phyloP scores from a whole-genome alignment of 306 rosid genomes.

The Vachellia pachyceras region DNA sequence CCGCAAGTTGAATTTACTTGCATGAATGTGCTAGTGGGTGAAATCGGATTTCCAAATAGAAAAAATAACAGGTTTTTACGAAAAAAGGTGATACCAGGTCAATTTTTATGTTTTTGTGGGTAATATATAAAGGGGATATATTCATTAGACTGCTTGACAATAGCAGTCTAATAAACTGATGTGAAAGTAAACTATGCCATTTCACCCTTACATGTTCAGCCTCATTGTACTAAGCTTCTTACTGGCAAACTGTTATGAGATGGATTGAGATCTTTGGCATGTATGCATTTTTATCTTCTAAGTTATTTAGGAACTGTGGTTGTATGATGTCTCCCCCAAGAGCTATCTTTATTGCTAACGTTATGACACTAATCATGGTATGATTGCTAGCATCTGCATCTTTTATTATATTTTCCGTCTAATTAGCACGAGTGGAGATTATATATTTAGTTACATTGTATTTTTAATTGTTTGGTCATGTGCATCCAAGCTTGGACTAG shows the following conservation, averaged over 20 bases:
- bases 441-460: background rate
- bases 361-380: background rate
- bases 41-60: background rate
- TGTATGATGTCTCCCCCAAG: background rate
- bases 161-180: background rate
- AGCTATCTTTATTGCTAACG: background rate
- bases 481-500: background rate
- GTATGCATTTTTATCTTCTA: background rate
- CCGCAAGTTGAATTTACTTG: background rate
- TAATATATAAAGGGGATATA: no score
- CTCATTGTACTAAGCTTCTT: background rate
- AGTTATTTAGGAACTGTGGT: background rate
- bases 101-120: background rate
- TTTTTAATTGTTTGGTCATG: background rate
- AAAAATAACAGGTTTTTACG: background rate
- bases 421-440: background rate
- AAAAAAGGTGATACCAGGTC: background rate
- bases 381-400: background rate
- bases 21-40: constrained; percentile 15
- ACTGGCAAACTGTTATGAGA: background rate
- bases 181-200: constrained; percentile 8
- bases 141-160: no score
- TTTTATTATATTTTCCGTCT: background rate
- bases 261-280: background rate
- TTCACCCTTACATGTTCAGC: background rate